Percentiles rank a stretch among this genome's conserved stretches.
phyloP scores from a whole-genome alignment of 768 basidiomycete species.

The Tylopilus plumbeoviolaceoides region DNA sequence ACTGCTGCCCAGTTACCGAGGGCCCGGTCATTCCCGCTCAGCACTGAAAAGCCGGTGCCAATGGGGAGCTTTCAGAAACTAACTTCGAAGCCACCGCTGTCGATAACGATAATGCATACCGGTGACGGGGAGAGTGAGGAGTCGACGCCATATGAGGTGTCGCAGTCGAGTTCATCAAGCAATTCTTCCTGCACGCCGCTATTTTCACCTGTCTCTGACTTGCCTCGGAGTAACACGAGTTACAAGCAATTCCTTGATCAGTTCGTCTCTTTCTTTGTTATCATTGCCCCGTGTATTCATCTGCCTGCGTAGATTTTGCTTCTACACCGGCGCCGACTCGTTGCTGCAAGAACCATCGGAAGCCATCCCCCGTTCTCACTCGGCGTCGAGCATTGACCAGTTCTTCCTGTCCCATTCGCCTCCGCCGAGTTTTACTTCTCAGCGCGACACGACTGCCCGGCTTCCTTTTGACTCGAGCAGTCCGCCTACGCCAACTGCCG shows the following conservation, averaged over 20 bases:
- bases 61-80: conserved; percentile 10
- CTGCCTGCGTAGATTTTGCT: conserved; percentile 58
- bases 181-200: conserved; percentile 43
- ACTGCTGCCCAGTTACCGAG: conserved; percentile 24
- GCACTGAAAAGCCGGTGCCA: background rate
- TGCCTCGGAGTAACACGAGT: conserved; percentile 32
- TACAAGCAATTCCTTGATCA: conserved; percentile 63
- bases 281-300: background rate
- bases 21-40: conserved; percentile 37
- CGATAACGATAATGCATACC: conserved; percentile 8
- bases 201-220: conserved; percentile 37
- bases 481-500: conserved; percentile 25
- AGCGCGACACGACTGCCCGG: conserved; percentile 21
- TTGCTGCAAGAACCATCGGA: conserved; percentile 28
- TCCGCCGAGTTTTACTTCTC: conserved; percentile 24
- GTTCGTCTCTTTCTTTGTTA: conserved; percentile 38
- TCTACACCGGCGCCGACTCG: conserved; percentile 62
- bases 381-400: conserved; percentile 54
- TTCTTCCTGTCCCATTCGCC: conserved; percentile 37
- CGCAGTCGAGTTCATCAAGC: conserved; percentile 41
- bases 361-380: conserved; percentile 38
- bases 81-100: conserved; percentile 9
- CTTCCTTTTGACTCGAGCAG: conserved; percentile 26
- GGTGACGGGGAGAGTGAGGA: conserved; percentile 29
- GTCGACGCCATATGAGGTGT: conserved; percentile 47